Base-by-base conservation (phyloP, 805 yeast genomes). In the Monosporozyma unispora region DNA sequence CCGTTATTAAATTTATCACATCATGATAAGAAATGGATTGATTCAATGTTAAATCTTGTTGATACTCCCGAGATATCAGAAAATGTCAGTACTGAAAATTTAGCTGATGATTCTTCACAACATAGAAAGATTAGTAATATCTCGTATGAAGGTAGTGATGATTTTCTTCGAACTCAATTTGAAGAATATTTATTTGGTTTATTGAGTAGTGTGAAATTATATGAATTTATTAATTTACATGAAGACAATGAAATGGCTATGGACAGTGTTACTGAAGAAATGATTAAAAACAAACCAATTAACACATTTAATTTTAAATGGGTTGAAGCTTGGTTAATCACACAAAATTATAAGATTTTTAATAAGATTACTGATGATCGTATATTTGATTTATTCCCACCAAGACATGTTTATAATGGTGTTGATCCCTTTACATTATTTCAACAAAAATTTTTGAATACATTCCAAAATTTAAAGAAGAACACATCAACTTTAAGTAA, bases 181-280 rank as follows among this genome's bases (percentile, higher is more conserved):
- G 99, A 93, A 61, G 97, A 90, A 59, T 93, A 93, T 61, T 67
- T 90, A 23, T 76, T 84, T 51, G 87, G 95, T 10, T 64, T 93
- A 54, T 63, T 91, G 22, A 73, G 95, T 0, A 75, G 86, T 23
- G 80, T 78, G 21, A 84, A 95, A 64, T 85, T 82, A 57, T 77
- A 77, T 55, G 79, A 75, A 46, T 87, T 82, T 58, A 56, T 77
- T 10, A 63, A 59, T 3, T 60, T 57, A 47, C 70, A 69, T 45
- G 69, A 69, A 47, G 70, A 67, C 11, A 60, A 60, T 45, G 60
- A 60, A 8, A 66, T 71, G 4, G 72, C 72, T 16, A 57, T 69
- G 23, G 69, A 68, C 45, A 46, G 66, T 47, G 38, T 59, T 47
- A 51, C 62, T 19, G 57, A 56, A 42, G 55, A 66, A 55, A 57